A percentile compares a stretch with the other conserved stretches of the same genome.
Conservation (phyloP, 257 asterid genomes). For the Fraxinus pennsylvanica region DNA sequence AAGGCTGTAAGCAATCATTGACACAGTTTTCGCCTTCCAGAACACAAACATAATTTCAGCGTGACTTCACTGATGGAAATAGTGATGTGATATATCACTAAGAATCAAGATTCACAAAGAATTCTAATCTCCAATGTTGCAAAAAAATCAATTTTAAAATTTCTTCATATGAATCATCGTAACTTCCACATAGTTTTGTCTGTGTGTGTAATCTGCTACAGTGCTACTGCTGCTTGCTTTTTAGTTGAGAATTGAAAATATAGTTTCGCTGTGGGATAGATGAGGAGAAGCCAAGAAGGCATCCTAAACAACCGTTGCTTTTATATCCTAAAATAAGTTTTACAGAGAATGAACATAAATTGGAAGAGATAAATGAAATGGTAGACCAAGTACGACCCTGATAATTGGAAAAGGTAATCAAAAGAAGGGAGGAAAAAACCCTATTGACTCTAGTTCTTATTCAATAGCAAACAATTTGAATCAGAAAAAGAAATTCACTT, state of each 20-base stretch:
- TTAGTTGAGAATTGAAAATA: background rate
- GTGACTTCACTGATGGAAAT: background rate
- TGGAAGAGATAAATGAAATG: constrained; percentile 1
- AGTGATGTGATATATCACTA: background rate
- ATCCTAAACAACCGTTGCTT: background rate
- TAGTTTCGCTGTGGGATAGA: background rate
- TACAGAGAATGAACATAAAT: background rate
- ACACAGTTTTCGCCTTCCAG: background rate
- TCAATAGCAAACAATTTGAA: background rate
- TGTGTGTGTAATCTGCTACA: too few relatives aligned
- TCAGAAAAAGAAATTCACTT: constrained; percentile 23
- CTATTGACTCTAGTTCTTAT: constrained; percentile 16
- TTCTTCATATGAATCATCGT: background rate
- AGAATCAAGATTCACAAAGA: background rate
- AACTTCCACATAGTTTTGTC: background rate
- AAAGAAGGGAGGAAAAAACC: too few relatives aligned
- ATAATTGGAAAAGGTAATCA: background rate
- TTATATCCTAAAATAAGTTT: constrained; percentile 4
- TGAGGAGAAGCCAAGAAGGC: background rate
- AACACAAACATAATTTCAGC: background rate
- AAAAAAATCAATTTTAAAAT: background rate
- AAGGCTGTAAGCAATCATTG: background rate
- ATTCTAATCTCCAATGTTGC: background rate
- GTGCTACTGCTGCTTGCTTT: background rate
- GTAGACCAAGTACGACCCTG: constrained; percentile 22